Evolutionary conservation across 768 basidiomycete species (phyloP), one percentile per base, ranked within the genome.

Genomic region (Fomitopsis pulvina): DNA sequence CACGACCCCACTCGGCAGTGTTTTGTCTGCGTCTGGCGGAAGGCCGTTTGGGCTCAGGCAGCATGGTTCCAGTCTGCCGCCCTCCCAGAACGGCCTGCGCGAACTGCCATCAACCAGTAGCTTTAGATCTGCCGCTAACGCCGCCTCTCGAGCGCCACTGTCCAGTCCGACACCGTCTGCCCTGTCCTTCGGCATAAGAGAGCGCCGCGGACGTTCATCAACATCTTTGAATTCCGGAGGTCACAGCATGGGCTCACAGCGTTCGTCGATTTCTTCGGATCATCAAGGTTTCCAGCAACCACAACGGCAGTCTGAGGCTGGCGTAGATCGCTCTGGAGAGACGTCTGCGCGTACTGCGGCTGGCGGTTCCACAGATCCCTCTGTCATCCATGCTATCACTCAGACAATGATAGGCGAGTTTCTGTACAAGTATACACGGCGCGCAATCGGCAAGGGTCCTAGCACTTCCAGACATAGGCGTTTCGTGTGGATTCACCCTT

Each of bases 331-430:
- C 28, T 43, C 57, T 2, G 62, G 52, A 6, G 56, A 49, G 20
- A 24, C 32, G 20, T 41, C 57, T 1, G 38, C 53, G 26, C 56
- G 45, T 32, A 51, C 53, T 21, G 51, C 58, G 37, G 65, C 54
- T 11, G 61, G 59, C 28, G 75, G 72, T 40, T 70, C 83, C 18
- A 96, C 95, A 24, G 95, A 99, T 62, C 94, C 93, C 3, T 70
- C 75, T 2, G 71, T 96, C 60, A 96, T 98, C 57, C 95, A 97
- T 63, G 87, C 94, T 1, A 97, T 98, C 58, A 99, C 96, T 14
- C 95, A 98, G 74, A 96, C 94, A 21, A 99, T 99, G 96, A 98
- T 98, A 57, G 95, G 96, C 44, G 95, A 98, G 73, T 97, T 93
- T 69, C 67, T 99, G 71, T 91, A 89, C 78, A 98, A 98, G 74